Evolutionary conservation across 2,329 filamentous ascomycete species (phyloP).

Genomic region (Trichothecium roseum): DNA sequence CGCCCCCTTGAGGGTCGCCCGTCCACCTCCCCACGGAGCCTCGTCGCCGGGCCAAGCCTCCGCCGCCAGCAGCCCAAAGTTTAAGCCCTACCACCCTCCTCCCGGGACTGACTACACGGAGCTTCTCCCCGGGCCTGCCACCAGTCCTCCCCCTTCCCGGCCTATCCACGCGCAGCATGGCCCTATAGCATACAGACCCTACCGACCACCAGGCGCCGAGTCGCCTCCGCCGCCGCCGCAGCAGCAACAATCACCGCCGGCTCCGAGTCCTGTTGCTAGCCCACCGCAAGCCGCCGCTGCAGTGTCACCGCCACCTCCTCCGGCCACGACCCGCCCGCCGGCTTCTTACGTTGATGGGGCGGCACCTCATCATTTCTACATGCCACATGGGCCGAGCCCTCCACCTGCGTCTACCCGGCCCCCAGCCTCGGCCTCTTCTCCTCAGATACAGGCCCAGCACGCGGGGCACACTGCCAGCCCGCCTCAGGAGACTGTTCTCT

Average conservation of each 20-base stretch:
- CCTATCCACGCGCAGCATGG: not conserved
- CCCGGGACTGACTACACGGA: not conserved
- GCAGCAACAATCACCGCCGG: not conserved
- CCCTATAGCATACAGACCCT: slow-evolving; percentile 14
- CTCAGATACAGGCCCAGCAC: not conserved
- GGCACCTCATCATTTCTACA: slow-evolving; percentile 13
- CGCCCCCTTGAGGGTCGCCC: slow-evolving; percentile 15
- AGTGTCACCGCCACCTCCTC: not conserved
- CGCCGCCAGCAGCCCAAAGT: slow-evolving; percentile 7
- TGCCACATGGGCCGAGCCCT: slow-evolving; percentile 1
- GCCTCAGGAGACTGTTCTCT: slow-evolving; percentile 1
- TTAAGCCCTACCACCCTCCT: slow-evolving; percentile 9
- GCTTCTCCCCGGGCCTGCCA: not conserved
- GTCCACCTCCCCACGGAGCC: slow-evolving; percentile 10
- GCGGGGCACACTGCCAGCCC: not conserved
- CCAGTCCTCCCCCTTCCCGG: not conserved
- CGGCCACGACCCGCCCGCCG: slow-evolving; percentile 5
- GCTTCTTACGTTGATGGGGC: slow-evolving; percentile 7
- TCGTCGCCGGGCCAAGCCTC: slow-evolving; percentile 5
- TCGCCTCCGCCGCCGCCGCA: not conserved
- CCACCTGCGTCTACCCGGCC: slow-evolving; percentile 1
- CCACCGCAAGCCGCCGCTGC: slow-evolving; percentile 6
- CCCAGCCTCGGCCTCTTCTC: not conserved
- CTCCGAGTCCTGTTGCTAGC: not conserved
- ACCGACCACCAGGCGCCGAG: slow-evolving; percentile 12